Evolutionary conservation across 2,329 filamentous ascomycete species (phyloP).

Genomic region (Cercospora beticola): DNA sequence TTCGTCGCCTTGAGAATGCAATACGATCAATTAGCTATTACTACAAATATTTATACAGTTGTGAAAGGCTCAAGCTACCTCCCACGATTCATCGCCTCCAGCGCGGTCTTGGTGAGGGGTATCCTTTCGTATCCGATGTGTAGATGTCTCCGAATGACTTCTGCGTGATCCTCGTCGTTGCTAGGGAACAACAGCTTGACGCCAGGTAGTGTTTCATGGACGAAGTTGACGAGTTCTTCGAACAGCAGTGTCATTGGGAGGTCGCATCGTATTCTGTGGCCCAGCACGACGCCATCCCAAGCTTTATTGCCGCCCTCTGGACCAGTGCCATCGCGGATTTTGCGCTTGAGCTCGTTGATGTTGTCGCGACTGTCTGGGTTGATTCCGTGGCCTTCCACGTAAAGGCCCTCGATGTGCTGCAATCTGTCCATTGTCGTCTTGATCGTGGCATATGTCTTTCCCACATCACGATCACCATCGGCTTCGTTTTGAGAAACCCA

Average conservation of each 20-base stretch:
- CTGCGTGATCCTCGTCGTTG: slow-evolving; percentile 1
- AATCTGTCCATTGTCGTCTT: neutral
- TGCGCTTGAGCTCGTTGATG: slow-evolving; percentile 10
- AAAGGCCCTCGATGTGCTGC: neutral
- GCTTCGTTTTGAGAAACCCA: slow-evolving; percentile 1
- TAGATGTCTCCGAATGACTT: slow-evolving; percentile 1
- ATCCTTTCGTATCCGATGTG: slow-evolving; percentile 4
- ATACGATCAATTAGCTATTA: neutral
- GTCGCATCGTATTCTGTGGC: neutral
- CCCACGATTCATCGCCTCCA: slow-evolving; percentile 8
- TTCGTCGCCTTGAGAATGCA: neutral
- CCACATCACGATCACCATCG: neutral
- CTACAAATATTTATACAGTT: neutral
- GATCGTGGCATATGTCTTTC: neutral
- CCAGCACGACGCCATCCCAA: slow-evolving; percentile 6
- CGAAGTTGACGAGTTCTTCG: slow-evolving; percentile 12
- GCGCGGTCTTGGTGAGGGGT: slow-evolving; percentile 2
- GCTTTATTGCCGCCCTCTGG: slow-evolving; percentile 11
- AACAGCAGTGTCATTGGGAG: neutral
- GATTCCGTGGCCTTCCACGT: slow-evolving; percentile 1
- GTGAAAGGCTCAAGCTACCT: neutral
- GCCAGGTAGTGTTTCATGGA: slow-evolving; percentile 7
- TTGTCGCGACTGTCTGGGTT: slow-evolving; percentile 13
- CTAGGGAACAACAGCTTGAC: slow-evolving; percentile 5
- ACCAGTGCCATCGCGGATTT: slow-evolving; percentile 10